phyloP scores from a whole-genome alignment of 805 yeast species.

The Lachancea lanzarotensis region DNA sequence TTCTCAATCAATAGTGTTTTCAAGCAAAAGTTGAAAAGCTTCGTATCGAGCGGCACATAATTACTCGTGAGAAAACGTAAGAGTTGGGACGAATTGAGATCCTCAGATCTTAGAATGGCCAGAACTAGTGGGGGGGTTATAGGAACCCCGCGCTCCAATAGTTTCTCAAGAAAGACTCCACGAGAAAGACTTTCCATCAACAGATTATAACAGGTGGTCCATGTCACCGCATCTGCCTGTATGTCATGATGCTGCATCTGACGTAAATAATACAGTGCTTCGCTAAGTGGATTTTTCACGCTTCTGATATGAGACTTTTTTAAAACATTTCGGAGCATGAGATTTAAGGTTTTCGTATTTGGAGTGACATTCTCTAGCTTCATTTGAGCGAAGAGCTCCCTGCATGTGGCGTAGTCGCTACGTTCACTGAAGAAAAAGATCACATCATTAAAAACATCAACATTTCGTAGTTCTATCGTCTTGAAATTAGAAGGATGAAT shows the following conservation, averaged over 20 bases:
- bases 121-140: slow-evolving; percentile 25
- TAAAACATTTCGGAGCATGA: slow-evolving; percentile 30
- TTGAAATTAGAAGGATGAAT: slow-evolving; percentile 35
- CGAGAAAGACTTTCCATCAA: slow-evolving; percentile 33
- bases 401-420: slow-evolving; percentile 37
- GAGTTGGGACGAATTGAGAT: slow-evolving; percentile 15
- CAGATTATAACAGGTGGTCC: slow-evolving; percentile 32
- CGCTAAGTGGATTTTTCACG: slow-evolving; percentile 22
- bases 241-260: slow-evolving; percentile 28
- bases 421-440: slow-evolving; percentile 35
- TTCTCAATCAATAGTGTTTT: slow-evolving; percentile 24
- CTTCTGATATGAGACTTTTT: slow-evolving; percentile 27
- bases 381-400: slow-evolving; percentile 39
- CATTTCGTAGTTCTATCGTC: slow-evolving; percentile 28
- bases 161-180: slow-evolving; percentile 27
- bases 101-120: slow-evolving; percentile 21
- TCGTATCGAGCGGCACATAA: slow-evolving; percentile 23
- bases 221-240: slow-evolving; percentile 34
- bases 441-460: slow-evolving; percentile 33
- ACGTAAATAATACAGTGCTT: slow-evolving; percentile 27
- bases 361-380: slow-evolving; percentile 29
- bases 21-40: slow-evolving; percentile 24
- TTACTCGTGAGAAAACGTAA: slow-evolving; percentile 22
- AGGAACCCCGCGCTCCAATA: slow-evolving; percentile 30
- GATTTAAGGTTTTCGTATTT: slow-evolving; percentile 36